These are phyloP conservation scores for Crithidia acanthocephali DNA, from an alignment of 208 protist genomes.

Conservation along the genomic window DNA sequence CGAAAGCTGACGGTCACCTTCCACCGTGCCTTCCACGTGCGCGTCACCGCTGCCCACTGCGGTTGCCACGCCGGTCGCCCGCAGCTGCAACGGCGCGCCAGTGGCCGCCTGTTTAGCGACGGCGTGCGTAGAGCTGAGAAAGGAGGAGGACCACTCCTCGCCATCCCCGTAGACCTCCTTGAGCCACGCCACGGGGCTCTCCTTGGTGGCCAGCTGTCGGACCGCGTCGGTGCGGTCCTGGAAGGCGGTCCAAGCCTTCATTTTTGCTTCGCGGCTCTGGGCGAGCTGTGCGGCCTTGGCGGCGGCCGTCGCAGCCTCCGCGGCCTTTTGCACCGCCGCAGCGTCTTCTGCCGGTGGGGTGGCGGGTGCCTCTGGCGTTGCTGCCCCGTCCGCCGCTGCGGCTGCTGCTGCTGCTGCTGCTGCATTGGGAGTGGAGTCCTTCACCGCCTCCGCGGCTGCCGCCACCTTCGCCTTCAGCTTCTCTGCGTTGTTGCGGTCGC, in stretches of 20 bases:
- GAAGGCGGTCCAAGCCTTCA: conserved; percentile 29
- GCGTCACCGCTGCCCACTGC: conserved; percentile 1
- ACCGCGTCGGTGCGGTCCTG: conserved; percentile 25
- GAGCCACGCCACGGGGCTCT: conserved; percentile 43
- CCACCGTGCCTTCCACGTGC: neutral
- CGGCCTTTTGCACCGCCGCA: conserved; percentile 5
- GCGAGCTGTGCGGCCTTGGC: conserved; percentile 11
- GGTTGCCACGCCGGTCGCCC: conserved; percentile 23
- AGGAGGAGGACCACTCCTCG: conserved; percentile 32
- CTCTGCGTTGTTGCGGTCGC: too few species aligned
- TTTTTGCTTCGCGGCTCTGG: conserved; percentile 16
- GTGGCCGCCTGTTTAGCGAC: conserved; percentile 13
- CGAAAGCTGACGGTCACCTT: too few species aligned
- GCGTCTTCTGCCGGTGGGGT: neutral
- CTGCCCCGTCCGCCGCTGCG: neutral
- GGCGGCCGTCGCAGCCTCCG: conserved; percentile 5
- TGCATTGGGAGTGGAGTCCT: neutral
- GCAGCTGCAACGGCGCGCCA: conserved; percentile 19
- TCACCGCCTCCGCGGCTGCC: neutral
- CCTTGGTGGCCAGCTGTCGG: conserved; percentile 20
- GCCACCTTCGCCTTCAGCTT: too few species aligned
- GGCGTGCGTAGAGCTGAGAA: conserved; percentile 14
- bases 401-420: neutral
- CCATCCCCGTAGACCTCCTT: conserved; percentile 33
- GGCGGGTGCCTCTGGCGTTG: neutral